Conservation (phyloP, 148 eudicot species). For the Silene conica region DNA sequence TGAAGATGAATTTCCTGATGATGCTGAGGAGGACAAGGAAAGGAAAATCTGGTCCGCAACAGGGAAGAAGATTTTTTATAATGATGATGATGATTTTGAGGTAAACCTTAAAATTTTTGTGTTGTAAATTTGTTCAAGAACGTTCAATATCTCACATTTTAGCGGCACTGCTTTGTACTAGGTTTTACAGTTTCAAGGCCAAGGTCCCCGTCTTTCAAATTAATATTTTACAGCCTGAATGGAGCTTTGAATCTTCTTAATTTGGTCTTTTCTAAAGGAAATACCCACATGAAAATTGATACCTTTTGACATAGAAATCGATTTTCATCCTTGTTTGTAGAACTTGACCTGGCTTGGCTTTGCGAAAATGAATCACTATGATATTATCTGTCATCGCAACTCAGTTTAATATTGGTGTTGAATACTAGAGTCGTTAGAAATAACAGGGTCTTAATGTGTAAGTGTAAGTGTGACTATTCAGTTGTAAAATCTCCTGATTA, state of each 20-base stretch:
- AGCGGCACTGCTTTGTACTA: background rate
- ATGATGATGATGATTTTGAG: conserved; percentile 50
- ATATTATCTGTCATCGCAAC: background rate
- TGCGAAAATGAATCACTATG: background rate
- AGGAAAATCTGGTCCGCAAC: conserved; percentile 44
- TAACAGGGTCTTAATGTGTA: background rate
- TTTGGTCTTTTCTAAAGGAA: background rate
- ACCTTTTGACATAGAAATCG: background rate
- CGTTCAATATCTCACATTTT: background rate
- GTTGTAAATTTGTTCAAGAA: background rate
- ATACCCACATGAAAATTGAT: background rate
- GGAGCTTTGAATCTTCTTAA: background rate
- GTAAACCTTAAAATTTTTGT: conserved; percentile 23
- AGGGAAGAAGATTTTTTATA: conserved; percentile 32
- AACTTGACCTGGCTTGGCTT: background rate
- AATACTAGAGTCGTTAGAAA: background rate
- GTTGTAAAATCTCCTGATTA: background rate
- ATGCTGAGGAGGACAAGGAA: conserved; percentile 53
- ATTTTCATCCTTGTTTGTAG: background rate
- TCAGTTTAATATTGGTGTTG: background rate
- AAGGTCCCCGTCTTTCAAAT: background rate
- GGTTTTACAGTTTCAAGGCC: background rate
- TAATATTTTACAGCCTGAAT: background rate
- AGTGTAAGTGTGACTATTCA: background rate
- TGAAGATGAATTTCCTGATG: conserved; percentile 70